Conservation (phyloP, 805 yeast species). For the Yarrowia phangngaensis region DNA sequence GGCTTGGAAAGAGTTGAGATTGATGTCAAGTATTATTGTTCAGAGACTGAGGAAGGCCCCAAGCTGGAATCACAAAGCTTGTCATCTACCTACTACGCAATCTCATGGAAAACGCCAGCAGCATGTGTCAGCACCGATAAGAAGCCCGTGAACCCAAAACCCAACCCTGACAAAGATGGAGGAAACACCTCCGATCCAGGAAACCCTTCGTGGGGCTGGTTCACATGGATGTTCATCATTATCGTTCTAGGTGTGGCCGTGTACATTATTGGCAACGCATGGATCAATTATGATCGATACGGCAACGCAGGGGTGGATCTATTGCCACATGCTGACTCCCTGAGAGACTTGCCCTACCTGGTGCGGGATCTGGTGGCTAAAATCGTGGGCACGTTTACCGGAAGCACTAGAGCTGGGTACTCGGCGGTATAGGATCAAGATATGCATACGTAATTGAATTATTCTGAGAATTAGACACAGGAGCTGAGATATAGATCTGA, state of each 20-base stretch:
- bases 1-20: slow-evolving; percentile 1
- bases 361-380: slow-evolving; percentile 70
- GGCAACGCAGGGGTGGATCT: slow-evolving; percentile 60
- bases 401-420: slow-evolving; percentile 77
- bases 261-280: slow-evolving; percentile 69
- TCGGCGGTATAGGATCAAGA: slow-evolving; percentile 66
- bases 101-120: slow-evolving; percentile 8
- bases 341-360: slow-evolving; percentile 69
- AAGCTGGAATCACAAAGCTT: background rate
- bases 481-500: too few relatives aligned
- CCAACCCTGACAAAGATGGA: slow-evolving; percentile 35
- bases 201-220: slow-evolving; percentile 68
- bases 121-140: slow-evolving; percentile 24
- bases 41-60: slow-evolving; percentile 9
- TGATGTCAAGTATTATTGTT: slow-evolving; percentile 1
- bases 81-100: background rate
- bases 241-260: slow-evolving; percentile 64
- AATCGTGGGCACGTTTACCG: slow-evolving; percentile 63
- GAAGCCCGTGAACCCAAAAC: slow-evolving; percentile 38
- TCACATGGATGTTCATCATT: slow-evolving; percentile 78
- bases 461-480: background rate
- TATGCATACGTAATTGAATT: slow-evolving; percentile 1
- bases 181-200: slow-evolving; percentile 36
- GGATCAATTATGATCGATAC: slow-evolving; percentile 69
- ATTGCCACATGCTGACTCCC: slow-evolving; percentile 42